A percentile compares a stretch with the other conserved stretches of the same genome.
phyloP scores from a whole-genome alignment of 257 asterid species.

The Solanum infundibuliforme region DNA sequence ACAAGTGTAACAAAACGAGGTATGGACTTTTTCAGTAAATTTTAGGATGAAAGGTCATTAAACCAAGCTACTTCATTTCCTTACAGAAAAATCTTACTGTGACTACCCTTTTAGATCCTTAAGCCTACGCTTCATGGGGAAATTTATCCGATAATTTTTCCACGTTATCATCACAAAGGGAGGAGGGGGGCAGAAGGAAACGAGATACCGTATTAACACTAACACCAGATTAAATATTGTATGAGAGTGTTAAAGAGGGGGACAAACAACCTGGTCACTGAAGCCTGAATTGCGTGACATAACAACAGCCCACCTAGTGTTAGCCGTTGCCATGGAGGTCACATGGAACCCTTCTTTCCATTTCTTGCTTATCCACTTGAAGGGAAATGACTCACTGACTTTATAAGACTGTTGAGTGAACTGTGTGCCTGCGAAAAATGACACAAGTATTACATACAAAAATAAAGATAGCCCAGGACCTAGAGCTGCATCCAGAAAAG shows the following conservation, averaged over 20 bases:
- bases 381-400: conserved; percentile 41
- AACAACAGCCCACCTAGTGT: conserved; percentile 37
- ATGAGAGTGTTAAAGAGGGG: neutral
- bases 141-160: neutral
- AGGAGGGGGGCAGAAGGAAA: neutral
- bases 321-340: conserved; percentile 45
- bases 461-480: neutral
- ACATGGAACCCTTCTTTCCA: conserved; percentile 46
- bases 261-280: conserved; percentile 25
- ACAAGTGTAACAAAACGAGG: neutral
- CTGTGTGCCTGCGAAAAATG: conserved; percentile 20
- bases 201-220: neutral
- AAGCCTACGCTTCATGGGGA: neutral
- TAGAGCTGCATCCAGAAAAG: neutral
- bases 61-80: neutral
- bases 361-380: conserved; percentile 44
- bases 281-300: conserved; percentile 41
- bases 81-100: neutral
- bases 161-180: neutral
- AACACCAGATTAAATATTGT: neutral
- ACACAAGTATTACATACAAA: neutral
- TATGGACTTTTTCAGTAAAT: neutral
- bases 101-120: neutral
- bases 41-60: neutral
- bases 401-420: conserved; percentile 34